phyloP scores from a whole-genome alignment of 768 basidiomycete genomes.

The Amanita fuliginea region DNA sequence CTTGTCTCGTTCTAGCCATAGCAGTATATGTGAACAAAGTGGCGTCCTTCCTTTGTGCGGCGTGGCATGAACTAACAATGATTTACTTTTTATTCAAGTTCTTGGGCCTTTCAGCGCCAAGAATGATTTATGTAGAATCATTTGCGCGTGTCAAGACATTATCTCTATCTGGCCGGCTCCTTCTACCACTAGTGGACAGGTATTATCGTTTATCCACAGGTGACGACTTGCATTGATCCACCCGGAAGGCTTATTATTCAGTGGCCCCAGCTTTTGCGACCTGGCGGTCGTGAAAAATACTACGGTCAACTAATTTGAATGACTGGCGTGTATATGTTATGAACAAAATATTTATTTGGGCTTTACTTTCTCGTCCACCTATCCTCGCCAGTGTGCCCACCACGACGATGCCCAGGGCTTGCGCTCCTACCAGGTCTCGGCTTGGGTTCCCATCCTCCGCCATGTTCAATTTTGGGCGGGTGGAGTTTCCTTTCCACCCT shows the following conservation, averaged over 20 bases:
- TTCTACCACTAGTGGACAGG: slow-evolving; percentile 79
- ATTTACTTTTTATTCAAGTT: slow-evolving; percentile 40
- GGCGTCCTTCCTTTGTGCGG: slow-evolving; percentile 14
- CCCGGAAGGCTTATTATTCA: slow-evolving; percentile 72
- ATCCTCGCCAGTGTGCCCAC: slow-evolving; percentile 61
- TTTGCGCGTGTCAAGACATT: slow-evolving; percentile 80
- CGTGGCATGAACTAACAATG: neutral
- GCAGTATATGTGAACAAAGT: slow-evolving; percentile 68
- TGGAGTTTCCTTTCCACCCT: slow-evolving; percentile 71
- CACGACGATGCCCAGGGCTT: slow-evolving; percentile 54
- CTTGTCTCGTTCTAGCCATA: slow-evolving; percentile 70
- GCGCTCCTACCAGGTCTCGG: slow-evolving; percentile 65
- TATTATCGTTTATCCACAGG: slow-evolving; percentile 13
- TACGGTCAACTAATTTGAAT: slow-evolving; percentile 56
- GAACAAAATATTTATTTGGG: neutral
- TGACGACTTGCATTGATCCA: neutral
- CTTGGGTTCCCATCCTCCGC: slow-evolving; percentile 76
- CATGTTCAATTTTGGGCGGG: slow-evolving; percentile 49
- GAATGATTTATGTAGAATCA: slow-evolving; percentile 82
- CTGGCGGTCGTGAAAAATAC: slow-evolving; percentile 35
- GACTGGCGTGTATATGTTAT: neutral
- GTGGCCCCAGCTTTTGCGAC: slow-evolving; percentile 57
- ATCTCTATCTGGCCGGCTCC: slow-evolving; percentile 75
- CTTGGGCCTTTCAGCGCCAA: slow-evolving; percentile 59
- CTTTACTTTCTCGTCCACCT: slow-evolving; percentile 58